Base-by-base conservation (phyloP, 495 filamentous ascomycete genomes). In the Penicillium lividum region DNA sequence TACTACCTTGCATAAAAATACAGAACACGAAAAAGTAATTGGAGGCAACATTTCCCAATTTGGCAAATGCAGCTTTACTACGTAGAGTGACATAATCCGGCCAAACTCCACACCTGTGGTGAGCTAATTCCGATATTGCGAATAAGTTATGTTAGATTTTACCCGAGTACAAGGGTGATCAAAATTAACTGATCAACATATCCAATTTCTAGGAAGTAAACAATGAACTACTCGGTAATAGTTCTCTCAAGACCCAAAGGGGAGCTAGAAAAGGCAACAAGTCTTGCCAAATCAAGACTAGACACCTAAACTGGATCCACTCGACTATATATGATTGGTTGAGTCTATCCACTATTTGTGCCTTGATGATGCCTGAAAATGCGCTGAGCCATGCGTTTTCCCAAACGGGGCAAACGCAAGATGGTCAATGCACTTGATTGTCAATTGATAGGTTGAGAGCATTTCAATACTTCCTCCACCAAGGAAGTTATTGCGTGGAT, bases 381-480 rank as follows among this genome's bases (percentile, higher is more conserved):
- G 11, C 10, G 46, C 46, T 48, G 46, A 31, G 46, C 46, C 46
- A 49, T 49, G 46, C 46, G 46, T 49, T 49, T 49, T 49, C 46
- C 46, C 4, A 31, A 49, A n/a, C 28, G 28, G 28, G 46, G 46
- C 27, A 49, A 49, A 49, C 46, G 46, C 11, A 33, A 49, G 25
- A 49, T 33, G 46, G 46, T 49, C 46, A 9, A 31, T n/a, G 46
- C 46, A 22, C 22, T 22, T 22, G 22, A 2, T 22, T 22, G 22
- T 22, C 22, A 22, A 22, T 22, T 22, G 22, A 22, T 22, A 22
- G 22, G 22, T 2, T 22, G 22, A 36, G 33, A 36, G 13, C 31
- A 8, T 33, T 7, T 10, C 31, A 33, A 7, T 33, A 8, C 31
- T 33, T 7, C 31, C 31, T 7, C 31, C 31, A 33, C 31, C 7